phyloP scores from a whole-genome alignment of 345 rosid species.

The Diplotaxis tenuifolia region DNA sequence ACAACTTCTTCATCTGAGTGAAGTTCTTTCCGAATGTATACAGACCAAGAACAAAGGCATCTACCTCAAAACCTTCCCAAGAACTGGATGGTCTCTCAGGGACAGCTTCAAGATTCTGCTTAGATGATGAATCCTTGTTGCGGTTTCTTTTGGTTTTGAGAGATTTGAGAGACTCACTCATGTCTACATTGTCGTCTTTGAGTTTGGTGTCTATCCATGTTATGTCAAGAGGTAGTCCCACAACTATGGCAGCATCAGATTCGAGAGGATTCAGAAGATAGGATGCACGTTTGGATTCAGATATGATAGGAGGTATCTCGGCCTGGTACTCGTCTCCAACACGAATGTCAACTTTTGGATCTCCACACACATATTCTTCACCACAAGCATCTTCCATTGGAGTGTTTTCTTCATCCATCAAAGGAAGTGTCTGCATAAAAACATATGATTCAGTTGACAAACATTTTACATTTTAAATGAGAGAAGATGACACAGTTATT shows the following conservation, averaged over 20 bases:
- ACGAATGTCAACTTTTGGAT: constrained; percentile 46
- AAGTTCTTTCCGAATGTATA: constrained; percentile 57
- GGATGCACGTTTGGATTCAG: constrained; percentile 36
- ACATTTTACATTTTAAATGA: neutral
- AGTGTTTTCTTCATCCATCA: constrained; percentile 32
- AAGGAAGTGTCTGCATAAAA: constrained; percentile 18
- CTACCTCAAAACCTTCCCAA: constrained; percentile 51
- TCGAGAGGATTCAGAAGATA: constrained; percentile 36
- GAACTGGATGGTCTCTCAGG: constrained; percentile 37
- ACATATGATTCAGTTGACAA: neutral
- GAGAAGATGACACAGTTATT: neutral
- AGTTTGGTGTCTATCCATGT: constrained; percentile 39
- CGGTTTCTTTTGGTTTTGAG: constrained; percentile 33
- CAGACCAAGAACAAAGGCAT: constrained; percentile 53
- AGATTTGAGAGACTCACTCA: constrained; percentile 38
- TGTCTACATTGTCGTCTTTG: constrained; percentile 21
- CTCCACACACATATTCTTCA: constrained; percentile 41
- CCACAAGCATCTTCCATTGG: constrained; percentile 33
- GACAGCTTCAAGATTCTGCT: constrained; percentile 26
- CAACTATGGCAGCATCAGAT: constrained; percentile 29
- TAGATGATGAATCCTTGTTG: too few relatives aligned
- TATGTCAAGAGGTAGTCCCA: constrained; percentile 49
- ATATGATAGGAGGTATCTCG: constrained; percentile 52
- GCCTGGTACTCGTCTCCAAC: constrained; percentile 61
- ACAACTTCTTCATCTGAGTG: constrained; percentile 40